Conservation (phyloP, 805 yeast genomes). For the Metschnikowia chrysomelidarum region DNA sequence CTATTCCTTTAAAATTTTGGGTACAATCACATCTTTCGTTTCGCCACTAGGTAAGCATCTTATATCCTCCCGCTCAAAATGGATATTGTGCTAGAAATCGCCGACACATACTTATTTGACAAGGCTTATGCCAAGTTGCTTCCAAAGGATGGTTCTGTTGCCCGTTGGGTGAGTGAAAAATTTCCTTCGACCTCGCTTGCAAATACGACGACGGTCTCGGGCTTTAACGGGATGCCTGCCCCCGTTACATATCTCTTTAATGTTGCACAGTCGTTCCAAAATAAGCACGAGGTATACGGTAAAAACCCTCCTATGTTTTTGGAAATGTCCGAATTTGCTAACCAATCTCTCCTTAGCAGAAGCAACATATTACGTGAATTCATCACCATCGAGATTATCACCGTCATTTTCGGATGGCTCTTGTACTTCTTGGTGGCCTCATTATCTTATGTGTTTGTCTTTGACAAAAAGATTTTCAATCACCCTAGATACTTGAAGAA, state of each 20-base stretch:
- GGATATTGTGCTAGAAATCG: constrained; percentile 88
- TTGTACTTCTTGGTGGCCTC: constrained; percentile 75
- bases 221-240: constrained; percentile 14
- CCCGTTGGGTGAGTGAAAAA: constrained; percentile 21
- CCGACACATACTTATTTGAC: constrained; percentile 75
- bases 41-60: constrained; percentile 2
- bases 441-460: constrained; percentile 72
- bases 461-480: constrained; percentile 86
- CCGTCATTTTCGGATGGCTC: constrained; percentile 84
- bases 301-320: constrained; percentile 60
- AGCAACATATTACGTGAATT: constrained; percentile 70
- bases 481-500: constrained; percentile 95
- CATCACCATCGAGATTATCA: constrained; percentile 61
- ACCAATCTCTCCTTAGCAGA: constrained; percentile 70
- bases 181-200: constrained; percentile 15
- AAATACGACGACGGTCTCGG: constrained; percentile 14
- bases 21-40: not conserved
- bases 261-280: constrained; percentile 24
- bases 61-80: constrained; percentile 36
- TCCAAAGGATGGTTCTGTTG: constrained; percentile 52
- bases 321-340: constrained; percentile 53
- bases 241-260: constrained; percentile 15
- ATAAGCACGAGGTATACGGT: constrained; percentile 53
- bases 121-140: constrained; percentile 64
- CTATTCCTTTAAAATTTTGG: not conserved